Conservation (phyloP, 441 rosid genomes). For the Pelargonium cotyledonis region DNA sequence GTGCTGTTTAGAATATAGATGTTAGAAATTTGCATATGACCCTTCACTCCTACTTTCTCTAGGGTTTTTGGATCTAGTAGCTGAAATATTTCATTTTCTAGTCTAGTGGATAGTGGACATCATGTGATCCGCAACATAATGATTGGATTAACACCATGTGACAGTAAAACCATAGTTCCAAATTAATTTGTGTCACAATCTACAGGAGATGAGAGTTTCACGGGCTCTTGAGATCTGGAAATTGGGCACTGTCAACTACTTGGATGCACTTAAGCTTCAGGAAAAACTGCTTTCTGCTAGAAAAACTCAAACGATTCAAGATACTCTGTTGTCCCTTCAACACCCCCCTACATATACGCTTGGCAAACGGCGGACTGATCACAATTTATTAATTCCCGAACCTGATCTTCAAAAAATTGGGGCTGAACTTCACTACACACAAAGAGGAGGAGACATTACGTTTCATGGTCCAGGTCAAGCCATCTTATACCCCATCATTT, state of each 20-base stretch:
- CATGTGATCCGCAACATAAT: too few relatives aligned
- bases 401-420: conserved; percentile 59
- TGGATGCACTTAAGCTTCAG: conserved; percentile 75
- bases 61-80: too few relatives aligned
- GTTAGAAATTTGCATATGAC: too few relatives aligned
- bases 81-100: too few relatives aligned
- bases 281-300: conserved; percentile 55
- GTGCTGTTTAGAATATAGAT: too few relatives aligned
- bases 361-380: conserved; percentile 72
- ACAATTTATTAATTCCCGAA: conserved; percentile 55
- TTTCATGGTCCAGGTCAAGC: conserved; percentile 91
- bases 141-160: too few relatives aligned
- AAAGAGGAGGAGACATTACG: conserved; percentile 92
- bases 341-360: conserved; percentile 89
- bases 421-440: conserved; percentile 79
- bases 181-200: conserved; percentile 1
- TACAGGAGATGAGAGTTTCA: conserved; percentile 52
- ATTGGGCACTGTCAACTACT: conserved; percentile 64
- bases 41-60: too few relatives aligned
- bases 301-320: conserved; percentile 49
- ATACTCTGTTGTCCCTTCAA: conserved; percentile 66
- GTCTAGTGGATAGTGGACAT: too few relatives aligned
- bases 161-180: too few relatives aligned
- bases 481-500: conserved; percentile 66
- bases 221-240: conserved; percentile 68